A percentile compares a stretch with the other conserved stretches of the same genome.
These are phyloP conservation scores for Sclerotinia minor DNA, from an alignment of 2,329 filamentous ascomycete genomes.

Conservation along the genomic window DNA sequence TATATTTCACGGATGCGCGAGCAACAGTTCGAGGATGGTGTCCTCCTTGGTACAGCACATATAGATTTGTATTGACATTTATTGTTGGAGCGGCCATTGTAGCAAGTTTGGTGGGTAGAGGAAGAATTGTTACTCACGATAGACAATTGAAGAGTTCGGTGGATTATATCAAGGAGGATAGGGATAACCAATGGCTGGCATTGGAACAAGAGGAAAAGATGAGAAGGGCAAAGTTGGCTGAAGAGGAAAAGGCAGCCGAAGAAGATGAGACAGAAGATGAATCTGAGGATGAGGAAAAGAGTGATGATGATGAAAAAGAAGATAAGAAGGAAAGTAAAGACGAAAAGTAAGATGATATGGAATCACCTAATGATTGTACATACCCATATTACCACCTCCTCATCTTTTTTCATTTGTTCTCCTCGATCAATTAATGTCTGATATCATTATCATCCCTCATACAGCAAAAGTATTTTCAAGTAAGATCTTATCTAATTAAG, in stretches of 20 bases:
- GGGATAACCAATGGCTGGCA: slow-evolving; percentile 38
- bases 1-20: slow-evolving; percentile 82
- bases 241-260: slow-evolving; percentile 30
- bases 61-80: slow-evolving; percentile 90
- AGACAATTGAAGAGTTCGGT: slow-evolving; percentile 38
- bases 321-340: slow-evolving; percentile 23
- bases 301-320: slow-evolving; percentile 45
- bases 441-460: not conserved
- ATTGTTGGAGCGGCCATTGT: slow-evolving; percentile 83
- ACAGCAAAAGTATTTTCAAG: not conserved
- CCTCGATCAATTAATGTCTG: not conserved
- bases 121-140: slow-evolving; percentile 52
- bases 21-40: slow-evolving; percentile 75
- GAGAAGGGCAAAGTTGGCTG: slow-evolving; percentile 28
- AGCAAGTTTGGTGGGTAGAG: slow-evolving; percentile 75
- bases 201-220: slow-evolving; percentile 39
- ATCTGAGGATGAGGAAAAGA: slow-evolving; percentile 41
- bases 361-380: not conserved
- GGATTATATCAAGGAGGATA: slow-evolving; percentile 38
- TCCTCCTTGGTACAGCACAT: slow-evolving; percentile 81
- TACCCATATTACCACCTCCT: not conserved
- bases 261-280: slow-evolving; percentile 28
- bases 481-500: not conserved
- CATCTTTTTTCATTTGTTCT: not conserved
- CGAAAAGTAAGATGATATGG: slow-evolving; percentile 25